These are phyloP conservation scores for Gynochthodes officinalis DNA, from an alignment of 257 asterid genomes.

Conservation along the genomic window DNA sequence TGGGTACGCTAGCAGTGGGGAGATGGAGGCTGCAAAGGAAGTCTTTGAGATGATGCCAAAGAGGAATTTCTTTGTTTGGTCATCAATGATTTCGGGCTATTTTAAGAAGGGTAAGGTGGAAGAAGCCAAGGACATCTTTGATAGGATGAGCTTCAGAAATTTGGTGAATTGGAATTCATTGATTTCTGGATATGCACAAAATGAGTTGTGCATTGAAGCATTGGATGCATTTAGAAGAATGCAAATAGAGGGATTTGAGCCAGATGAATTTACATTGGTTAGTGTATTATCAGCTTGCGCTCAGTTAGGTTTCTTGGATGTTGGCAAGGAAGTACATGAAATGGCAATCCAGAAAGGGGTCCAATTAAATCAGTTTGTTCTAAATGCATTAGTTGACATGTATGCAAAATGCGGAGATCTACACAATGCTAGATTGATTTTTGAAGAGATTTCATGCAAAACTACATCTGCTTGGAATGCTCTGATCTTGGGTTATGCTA, in stretches of 20 bases:
- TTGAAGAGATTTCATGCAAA: slow-evolving; percentile 39
- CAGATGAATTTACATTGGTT: slow-evolving; percentile 68
- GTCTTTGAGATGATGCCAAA: slow-evolving; percentile 52
- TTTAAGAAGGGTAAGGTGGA: slow-evolving; percentile 56
- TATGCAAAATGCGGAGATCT: slow-evolving; percentile 86
- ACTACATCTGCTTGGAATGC: slow-evolving; percentile 60
- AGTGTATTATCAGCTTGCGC: slow-evolving; percentile 77
- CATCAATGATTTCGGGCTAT: slow-evolving; percentile 69
- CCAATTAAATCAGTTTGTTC: slow-evolving; percentile 49
- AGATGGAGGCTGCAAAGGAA: slow-evolving; percentile 61
- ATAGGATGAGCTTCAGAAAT: slow-evolving; percentile 53
- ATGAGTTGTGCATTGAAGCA: slow-evolving; percentile 53
- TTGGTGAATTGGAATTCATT: slow-evolving; percentile 76
- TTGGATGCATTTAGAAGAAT: slow-evolving; percentile 49
- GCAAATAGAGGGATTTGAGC: slow-evolving; percentile 58
- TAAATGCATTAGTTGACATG: slow-evolving; percentile 80
- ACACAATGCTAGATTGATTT: slow-evolving; percentile 44
- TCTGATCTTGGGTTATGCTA: slow-evolving; percentile 56
- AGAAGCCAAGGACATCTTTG: slow-evolving; percentile 55
- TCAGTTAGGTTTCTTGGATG: slow-evolving; percentile 58
- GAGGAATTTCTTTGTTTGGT: slow-evolving; percentile 60
- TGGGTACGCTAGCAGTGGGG: slow-evolving; percentile 52
- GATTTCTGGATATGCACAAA: slow-evolving; percentile 77
- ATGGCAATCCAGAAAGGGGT: slow-evolving; percentile 37
- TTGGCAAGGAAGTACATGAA: slow-evolving; percentile 62